Percentiles rank a stretch among this genome's conserved stretches.
Evolutionary conservation across 352 stramenopile genomes (phyloP).

Genomic region (Phytophthora citricola): DNA sequence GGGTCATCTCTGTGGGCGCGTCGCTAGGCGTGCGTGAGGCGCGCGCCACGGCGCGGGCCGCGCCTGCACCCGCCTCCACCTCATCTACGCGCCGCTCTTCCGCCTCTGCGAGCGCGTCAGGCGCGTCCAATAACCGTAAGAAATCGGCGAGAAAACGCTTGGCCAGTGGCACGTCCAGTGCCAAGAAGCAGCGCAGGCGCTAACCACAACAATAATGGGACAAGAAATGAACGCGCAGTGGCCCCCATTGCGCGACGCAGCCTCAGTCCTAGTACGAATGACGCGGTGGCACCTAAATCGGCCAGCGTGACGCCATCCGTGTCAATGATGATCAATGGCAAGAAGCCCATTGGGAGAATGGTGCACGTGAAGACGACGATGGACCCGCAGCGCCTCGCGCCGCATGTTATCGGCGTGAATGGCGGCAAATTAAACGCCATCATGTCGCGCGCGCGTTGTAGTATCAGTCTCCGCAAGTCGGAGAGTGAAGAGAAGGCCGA

Average conservation of each 20-base stretch:
- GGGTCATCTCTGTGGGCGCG: conserved; percentile 81
- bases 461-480: conserved; percentile 52
- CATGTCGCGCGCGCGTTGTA: conserved; percentile 65
- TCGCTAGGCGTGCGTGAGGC: conserved; percentile 71
- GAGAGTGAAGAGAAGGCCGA: background rate
- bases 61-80: background rate
- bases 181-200: conserved; percentile 15
- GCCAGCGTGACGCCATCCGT: conserved; percentile 12
- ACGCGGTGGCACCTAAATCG: background rate
- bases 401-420: conserved; percentile 58
- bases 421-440: conserved; percentile 62
- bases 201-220: conserved; percentile 4
- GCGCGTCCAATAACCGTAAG: conserved; percentile 21
- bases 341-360: conserved; percentile 23
- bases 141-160: conserved; percentile 35
- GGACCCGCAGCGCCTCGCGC: conserved; percentile 45
- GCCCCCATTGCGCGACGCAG: background rate
- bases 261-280: conserved; percentile 3
- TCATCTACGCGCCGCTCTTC: conserved; percentile 15
- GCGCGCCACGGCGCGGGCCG: conserved; percentile 2
- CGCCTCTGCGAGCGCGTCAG: background rate
- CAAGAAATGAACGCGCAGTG: conserved; percentile 6
- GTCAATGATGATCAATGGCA: conserved; percentile 17
- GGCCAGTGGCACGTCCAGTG: background rate
- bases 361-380: conserved; percentile 58